Conservation (phyloP, 2,329 filamentous ascomycete genomes). For the Metarhizium anisopliae region DNA sequence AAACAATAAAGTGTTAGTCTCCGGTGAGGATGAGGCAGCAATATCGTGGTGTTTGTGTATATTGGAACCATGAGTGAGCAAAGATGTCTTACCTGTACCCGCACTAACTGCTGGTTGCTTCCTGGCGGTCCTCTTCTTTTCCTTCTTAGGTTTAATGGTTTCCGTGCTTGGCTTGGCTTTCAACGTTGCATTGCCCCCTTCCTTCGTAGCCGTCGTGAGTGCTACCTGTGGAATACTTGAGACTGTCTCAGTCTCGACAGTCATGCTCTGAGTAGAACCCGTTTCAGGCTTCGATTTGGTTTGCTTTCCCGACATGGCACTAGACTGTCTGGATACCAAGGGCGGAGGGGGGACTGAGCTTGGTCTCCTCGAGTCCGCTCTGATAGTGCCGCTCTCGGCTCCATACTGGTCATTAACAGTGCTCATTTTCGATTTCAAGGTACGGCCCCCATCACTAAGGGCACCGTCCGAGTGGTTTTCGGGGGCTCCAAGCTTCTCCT, state of each 20-base stretch:
- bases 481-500: conserved; percentile 36
- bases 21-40: background rate
- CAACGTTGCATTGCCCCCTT: conserved; percentile 61
- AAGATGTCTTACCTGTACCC: conserved; percentile 56
- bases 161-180: conserved; percentile 87
- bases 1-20: background rate
- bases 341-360: conserved; percentile 42
- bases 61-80: background rate
- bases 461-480: conserved; percentile 32
- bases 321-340: conserved; percentile 57
- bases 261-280: conserved; percentile 82
- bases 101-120: conserved; percentile 65
- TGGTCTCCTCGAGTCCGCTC: conserved; percentile 30
- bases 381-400: conserved; percentile 55
- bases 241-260: conserved; percentile 94
- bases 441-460: conserved; percentile 29
- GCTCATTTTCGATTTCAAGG: conserved; percentile 37
- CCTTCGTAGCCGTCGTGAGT: conserved; percentile 56
- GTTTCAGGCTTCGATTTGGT: conserved; percentile 61
- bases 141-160: conserved; percentile 89
- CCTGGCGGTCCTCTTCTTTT: conserved; percentile 71
- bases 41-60: no score
- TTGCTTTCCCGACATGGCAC: conserved; percentile 53
- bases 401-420: conserved; percentile 46
- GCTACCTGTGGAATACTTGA: conserved; percentile 80